phyloP scores from a whole-genome alignment of 2,329 filamentous ascomycete species.

The Xylariaceae sp. region DNA sequence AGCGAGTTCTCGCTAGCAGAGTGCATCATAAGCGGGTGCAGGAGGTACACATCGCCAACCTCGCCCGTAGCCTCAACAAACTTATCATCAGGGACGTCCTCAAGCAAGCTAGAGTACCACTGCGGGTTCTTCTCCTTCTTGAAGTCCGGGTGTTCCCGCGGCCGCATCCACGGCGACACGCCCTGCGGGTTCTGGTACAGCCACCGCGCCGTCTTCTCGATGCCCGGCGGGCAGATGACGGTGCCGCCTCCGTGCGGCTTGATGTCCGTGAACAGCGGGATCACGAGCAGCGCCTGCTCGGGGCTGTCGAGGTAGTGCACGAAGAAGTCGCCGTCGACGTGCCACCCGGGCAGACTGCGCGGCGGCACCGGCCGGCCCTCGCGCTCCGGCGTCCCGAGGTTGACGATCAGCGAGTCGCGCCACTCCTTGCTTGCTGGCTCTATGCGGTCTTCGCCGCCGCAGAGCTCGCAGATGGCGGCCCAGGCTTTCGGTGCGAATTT shows the following conservation, averaged over 20 bases:
- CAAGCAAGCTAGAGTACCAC: constrained; percentile 43
- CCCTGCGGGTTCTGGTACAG: constrained; percentile 60
- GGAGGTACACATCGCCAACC: constrained; percentile 53
- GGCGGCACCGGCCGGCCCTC: constrained; percentile 49
- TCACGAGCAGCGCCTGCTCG: constrained; percentile 65
- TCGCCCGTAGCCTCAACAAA: constrained; percentile 54
- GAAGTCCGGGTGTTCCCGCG: constrained; percentile 48
- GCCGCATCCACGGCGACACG: constrained; percentile 61
- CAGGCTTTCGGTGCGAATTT: constrained; percentile 62
- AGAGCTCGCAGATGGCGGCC: constrained; percentile 61
- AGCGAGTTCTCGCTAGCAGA: constrained; percentile 47
- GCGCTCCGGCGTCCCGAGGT: constrained; percentile 55
- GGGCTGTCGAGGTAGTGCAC: constrained; percentile 67
- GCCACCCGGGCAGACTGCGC: constrained; percentile 55
- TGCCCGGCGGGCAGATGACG: constrained; percentile 57
- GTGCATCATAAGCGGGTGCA: constrained; percentile 60
- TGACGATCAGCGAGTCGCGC: constrained; percentile 66
- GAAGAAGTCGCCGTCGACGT: constrained; percentile 70
- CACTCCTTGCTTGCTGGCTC: constrained; percentile 49
- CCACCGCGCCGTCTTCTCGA: constrained; percentile 53
- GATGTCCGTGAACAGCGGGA: constrained; percentile 64
- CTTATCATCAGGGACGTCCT: constrained; percentile 31
- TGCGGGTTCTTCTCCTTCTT: constrained; percentile 39
- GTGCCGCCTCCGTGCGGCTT: constrained; percentile 59
- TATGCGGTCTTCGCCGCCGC: constrained; percentile 58